phyloP scores from a whole-genome alignment of 768 basidiomycete species.

The Rickenella mellea region DNA sequence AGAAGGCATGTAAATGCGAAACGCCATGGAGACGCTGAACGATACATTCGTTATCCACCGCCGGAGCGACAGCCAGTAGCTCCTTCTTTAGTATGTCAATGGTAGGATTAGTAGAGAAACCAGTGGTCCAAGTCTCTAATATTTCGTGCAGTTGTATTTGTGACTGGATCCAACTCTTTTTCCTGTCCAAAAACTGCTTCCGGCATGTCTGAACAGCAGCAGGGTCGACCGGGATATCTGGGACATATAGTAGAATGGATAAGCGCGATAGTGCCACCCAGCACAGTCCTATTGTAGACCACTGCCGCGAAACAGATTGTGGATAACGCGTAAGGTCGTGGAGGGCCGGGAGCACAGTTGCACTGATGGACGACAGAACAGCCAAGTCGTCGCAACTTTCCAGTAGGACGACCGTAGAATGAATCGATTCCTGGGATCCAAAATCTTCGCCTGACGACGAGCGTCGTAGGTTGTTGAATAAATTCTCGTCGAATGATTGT shows the following conservation, averaged over 20 bases:
- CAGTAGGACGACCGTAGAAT: too few relatives aligned
- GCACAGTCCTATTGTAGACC: conserved; percentile 29
- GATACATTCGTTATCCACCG: conserved; percentile 2
- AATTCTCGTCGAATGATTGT: conserved; percentile 25
- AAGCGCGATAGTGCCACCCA: conserved; percentile 57
- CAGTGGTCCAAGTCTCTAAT: conserved; percentile 47
- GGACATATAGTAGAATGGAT: conserved; percentile 66
- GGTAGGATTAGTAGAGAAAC: conserved; percentile 43
- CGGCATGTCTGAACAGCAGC: conserved; percentile 49
- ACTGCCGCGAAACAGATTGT: conserved; percentile 12
- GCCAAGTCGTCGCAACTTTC: too few relatives aligned
- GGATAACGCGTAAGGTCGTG: conserved; percentile 10
- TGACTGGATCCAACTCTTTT: conserved; percentile 28
- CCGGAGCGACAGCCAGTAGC: conserved; percentile 12
- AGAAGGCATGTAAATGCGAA: conserved; percentile 50
- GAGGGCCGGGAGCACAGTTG: conserved; percentile 17
- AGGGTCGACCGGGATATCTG: conserved; percentile 83
- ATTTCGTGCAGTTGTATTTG: conserved; percentile 46
- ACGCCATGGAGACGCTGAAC: conserved; percentile 22
- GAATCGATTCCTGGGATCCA: too few relatives aligned
- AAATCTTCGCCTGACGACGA: too few relatives aligned
- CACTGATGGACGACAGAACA: too few relatives aligned
- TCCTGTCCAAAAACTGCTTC: conserved; percentile 31
- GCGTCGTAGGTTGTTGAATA: too few relatives aligned
- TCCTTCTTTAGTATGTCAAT: conserved; percentile 33